These are phyloP conservation scores for Geotrichum aggregatum DNA, from an alignment of 1,139 yeast genomes.

Conservation along the genomic window DNA sequence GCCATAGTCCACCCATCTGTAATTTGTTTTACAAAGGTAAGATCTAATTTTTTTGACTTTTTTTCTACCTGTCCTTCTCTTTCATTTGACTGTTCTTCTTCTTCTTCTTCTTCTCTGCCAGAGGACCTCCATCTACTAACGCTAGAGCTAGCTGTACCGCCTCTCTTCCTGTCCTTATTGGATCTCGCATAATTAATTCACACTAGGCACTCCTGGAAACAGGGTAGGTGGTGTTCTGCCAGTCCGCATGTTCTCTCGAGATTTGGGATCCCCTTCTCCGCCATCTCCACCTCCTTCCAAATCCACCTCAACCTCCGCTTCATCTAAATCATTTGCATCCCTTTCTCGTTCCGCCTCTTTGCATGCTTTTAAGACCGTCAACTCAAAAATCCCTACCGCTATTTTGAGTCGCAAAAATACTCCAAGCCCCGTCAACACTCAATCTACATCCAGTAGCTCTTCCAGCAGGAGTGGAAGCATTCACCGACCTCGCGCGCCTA, in stretches of 20 bases:
- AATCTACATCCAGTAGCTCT: neutral
- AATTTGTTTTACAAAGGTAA: neutral
- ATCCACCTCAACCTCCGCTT: neutral
- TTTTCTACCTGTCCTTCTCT: neutral
- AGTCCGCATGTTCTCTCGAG: conserved; percentile 13
- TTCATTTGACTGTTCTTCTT: neutral
- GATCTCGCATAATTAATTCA: neutral
- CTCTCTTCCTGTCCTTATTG: neutral
- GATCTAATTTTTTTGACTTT: neutral
- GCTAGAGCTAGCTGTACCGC: neutral
- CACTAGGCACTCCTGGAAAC: neutral
- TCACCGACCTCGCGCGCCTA: neutral
- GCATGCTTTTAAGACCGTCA: neutral
- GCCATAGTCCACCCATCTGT: neutral
- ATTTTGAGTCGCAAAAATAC: conserved; percentile 2
- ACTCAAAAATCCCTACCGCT: conserved; percentile 1
- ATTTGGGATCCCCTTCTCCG: conserved; percentile 9
- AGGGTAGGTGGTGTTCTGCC: conserved; percentile 1
- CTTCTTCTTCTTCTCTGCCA: neutral
- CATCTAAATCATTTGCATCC: conserved; percentile 5
- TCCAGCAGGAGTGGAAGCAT: conserved; percentile 9
- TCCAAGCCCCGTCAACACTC: conserved; percentile 7
- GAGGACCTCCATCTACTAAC: neutral
- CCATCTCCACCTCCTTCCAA: conserved; percentile 9
- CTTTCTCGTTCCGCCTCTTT: neutral